These are phyloP conservation scores for Dentipellis sp. DNA, from an alignment of 768 basidiomycete genomes.

Conservation along the genomic window DNA sequence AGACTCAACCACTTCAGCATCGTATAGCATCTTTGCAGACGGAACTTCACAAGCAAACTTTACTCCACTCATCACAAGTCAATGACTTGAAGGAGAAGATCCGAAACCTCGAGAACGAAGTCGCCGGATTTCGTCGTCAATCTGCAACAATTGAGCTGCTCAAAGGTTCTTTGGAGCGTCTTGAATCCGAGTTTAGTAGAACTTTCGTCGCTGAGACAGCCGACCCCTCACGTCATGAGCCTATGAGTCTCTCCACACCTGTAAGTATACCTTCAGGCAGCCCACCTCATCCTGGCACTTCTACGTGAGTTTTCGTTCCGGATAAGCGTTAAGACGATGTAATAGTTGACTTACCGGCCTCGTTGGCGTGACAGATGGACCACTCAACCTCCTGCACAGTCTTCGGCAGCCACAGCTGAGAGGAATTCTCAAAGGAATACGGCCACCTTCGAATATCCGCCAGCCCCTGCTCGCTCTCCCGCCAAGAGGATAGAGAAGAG, in stretches of 20 bases:
- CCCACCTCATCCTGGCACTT: conserved; percentile 1
- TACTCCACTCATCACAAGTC: conserved; percentile 8
- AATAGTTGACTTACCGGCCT: not conserved
- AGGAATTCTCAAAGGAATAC: conserved; percentile 6
- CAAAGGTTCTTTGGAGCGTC: conserved; percentile 7
- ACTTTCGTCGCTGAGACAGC: not conserved
- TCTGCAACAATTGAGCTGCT: conserved; percentile 10
- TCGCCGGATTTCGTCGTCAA: conserved; percentile 10
- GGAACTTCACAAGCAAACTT: conserved; percentile 11
- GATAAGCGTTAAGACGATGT: not conserved
- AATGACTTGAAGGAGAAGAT: conserved; percentile 8
- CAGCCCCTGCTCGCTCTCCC: conserved; percentile 11
- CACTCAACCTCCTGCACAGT: not conserved
- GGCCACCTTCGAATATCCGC: conserved; percentile 12
- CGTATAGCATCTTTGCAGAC: conserved; percentile 9
- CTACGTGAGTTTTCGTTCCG: conserved; percentile 3
- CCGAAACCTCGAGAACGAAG: conserved; percentile 5
- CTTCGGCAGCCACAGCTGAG: conserved; percentile 1
- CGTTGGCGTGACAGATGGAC: not conserved
- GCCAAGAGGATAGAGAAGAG: conserved; percentile 22
- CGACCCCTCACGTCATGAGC: conserved; percentile 6
- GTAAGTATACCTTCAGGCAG: conserved; percentile 3
- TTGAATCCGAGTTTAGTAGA: conserved; percentile 11
- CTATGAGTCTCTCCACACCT: conserved; percentile 4
- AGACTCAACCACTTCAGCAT: conserved; percentile 10